Percentiles rank a stretch among this genome's conserved stretches.
Conservation (phyloP, 2,329 filamentous ascomycete species). For the Phyllosticta ampelicida region DNA sequence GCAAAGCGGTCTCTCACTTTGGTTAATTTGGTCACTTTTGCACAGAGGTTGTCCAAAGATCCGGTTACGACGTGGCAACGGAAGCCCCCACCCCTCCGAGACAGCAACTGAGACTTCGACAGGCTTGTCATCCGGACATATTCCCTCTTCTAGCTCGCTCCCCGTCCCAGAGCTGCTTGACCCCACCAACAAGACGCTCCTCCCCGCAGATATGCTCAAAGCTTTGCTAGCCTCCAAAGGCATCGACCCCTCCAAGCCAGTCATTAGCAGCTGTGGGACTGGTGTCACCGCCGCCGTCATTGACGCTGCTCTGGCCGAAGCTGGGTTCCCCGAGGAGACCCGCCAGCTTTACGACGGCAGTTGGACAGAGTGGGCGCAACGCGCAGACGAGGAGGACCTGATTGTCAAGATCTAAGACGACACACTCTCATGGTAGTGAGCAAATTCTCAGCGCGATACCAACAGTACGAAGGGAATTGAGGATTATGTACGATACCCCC, state of each 20-base stretch:
- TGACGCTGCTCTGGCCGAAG: conserved; percentile 73
- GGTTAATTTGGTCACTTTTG: neutral
- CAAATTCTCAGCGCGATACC: neutral
- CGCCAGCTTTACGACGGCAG: conserved; percentile 87
- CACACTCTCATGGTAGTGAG: neutral
- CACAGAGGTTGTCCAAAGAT: no score
- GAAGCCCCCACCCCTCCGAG: neutral
- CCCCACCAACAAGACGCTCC: conserved; percentile 67
- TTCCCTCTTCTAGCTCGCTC: conserved; percentile 76
- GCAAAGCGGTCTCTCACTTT: conserved; percentile 37
- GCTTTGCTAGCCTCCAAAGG: conserved; percentile 71
- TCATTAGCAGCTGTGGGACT: conserved; percentile 83
- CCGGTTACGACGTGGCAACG: no score
- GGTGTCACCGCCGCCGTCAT: conserved; percentile 89
- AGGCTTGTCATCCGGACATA: conserved; percentile 73
- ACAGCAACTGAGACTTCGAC: neutral
- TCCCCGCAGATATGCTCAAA: conserved; percentile 59
- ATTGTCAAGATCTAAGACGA: conserved; percentile 41
- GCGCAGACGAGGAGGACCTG: conserved; percentile 51
- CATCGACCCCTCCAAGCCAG: conserved; percentile 65
- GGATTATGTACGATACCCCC: neutral
- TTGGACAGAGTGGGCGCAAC: conserved; percentile 82
- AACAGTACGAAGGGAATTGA: neutral
- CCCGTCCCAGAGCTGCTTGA: conserved; percentile 74
- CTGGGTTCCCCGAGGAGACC: conserved; percentile 59